Conservation (phyloP, 495 filamentous ascomycete genomes). For the Sporormia fimetaria region DNA sequence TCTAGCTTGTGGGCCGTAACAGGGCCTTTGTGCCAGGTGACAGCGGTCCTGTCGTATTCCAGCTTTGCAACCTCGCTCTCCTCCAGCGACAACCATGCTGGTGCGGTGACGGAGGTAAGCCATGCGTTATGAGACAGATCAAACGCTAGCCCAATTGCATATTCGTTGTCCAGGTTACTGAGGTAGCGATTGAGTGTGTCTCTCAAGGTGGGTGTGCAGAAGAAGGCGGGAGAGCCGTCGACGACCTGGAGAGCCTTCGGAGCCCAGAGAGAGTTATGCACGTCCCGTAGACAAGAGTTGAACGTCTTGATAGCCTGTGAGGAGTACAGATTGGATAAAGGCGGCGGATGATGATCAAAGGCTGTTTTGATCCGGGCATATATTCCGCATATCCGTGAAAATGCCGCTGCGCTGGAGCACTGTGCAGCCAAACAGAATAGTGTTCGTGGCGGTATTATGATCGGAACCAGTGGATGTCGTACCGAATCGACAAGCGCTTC, state of each 20-base stretch:
- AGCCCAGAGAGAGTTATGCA: slow-evolving; percentile 78
- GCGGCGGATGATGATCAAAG: slow-evolving; percentile 54
- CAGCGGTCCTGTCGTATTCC: slow-evolving; percentile 2
- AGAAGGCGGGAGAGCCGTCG: slow-evolving; percentile 59
- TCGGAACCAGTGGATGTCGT: slow-evolving; percentile 39
- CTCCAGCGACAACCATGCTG: slow-evolving; percentile 56
- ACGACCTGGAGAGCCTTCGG: slow-evolving; percentile 57
- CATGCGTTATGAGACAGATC: slow-evolving; percentile 58
- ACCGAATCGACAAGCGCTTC: slow-evolving; percentile 47
- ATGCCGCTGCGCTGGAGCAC: slow-evolving; percentile 44
- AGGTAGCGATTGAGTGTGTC: slow-evolving; percentile 41
- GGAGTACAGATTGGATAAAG: slow-evolving; percentile 33
- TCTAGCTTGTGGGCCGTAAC: slow-evolving; percentile 57
- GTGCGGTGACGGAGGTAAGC: slow-evolving; percentile 53
- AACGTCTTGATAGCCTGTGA: slow-evolving; percentile 53
- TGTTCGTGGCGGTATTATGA: slow-evolving; percentile 55
- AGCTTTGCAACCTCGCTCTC: slow-evolving; percentile 35
- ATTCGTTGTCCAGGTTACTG: slow-evolving; percentile 34
- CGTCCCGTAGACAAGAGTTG: slow-evolving; percentile 82
- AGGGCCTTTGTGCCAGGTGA: slow-evolving; percentile 59
- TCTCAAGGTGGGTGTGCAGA: slow-evolving; percentile 43
- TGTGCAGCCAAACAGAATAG: slow-evolving; percentile 64
- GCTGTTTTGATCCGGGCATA: slow-evolving; percentile 57
- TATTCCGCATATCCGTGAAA: slow-evolving; percentile 63
- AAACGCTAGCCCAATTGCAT: slow-evolving; percentile 46